Percentiles rank a stretch among this genome's conserved stretches.
phyloP scores from a whole-genome alignment of 1,139 yeast species.

The Maudiozyma humilis region DNA sequence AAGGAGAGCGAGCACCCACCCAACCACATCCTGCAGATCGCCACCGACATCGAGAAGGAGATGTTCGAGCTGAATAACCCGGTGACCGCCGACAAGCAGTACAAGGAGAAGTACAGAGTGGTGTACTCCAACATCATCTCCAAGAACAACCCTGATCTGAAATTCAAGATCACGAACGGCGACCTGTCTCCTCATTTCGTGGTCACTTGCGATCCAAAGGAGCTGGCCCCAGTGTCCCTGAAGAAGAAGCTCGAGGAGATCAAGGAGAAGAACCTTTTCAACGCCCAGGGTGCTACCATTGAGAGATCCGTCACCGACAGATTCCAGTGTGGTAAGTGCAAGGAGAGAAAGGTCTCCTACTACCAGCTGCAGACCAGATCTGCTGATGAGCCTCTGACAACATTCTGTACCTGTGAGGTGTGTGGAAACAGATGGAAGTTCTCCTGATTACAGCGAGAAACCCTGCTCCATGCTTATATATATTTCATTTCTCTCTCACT shows the following conservation, averaged over 20 bases:
- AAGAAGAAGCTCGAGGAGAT: conserved; percentile 79
- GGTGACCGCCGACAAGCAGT: conserved; percentile 32
- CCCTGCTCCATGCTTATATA: neutral
- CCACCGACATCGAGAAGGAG: conserved; percentile 65
- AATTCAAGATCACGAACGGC: conserved; percentile 59
- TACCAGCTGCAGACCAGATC: conserved; percentile 97
- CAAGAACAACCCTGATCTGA: conserved; percentile 77
- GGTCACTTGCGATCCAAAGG: conserved; percentile 79
- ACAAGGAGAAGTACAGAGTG: conserved; percentile 75
- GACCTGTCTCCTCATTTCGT: conserved; percentile 57
- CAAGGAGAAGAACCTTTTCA: conserved; percentile 81
- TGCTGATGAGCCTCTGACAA: conserved; percentile 97
- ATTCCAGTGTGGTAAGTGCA: conserved; percentile 95
- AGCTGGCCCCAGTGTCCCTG: conserved; percentile 85
- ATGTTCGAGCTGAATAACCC: conserved; percentile 35
- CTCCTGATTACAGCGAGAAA: conserved; percentile 31
- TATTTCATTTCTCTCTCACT: too few relatives aligned
- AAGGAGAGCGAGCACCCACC: conserved; percentile 60
- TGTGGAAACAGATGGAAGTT: conserved; percentile 98
- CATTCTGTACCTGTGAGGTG: conserved; percentile 94
- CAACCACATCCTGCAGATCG: conserved; percentile 48
- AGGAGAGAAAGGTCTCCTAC: conserved; percentile 90
- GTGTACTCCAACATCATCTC: conserved; percentile 80
- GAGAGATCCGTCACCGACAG: conserved; percentile 94
- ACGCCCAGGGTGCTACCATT: conserved; percentile 97